These are phyloP conservation scores for Glycine soja DNA, from an alignment of 306 rosid species.

Conservation along the genomic window DNA sequence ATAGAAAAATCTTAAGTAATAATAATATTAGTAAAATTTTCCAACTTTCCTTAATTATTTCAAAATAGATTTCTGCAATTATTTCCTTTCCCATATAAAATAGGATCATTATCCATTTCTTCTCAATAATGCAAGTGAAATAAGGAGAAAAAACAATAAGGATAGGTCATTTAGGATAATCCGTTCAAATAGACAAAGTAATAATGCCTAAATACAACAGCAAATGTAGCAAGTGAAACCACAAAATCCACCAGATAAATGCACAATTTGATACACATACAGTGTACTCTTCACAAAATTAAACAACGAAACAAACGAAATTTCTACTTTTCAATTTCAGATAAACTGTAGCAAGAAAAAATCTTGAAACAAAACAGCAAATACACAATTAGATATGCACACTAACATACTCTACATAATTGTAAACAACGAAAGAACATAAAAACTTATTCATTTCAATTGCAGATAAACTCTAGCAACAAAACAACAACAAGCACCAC, in stretches of 20 bases:
- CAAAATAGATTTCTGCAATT: too few relatives aligned
- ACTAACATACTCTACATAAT: not conserved
- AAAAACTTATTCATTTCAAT: not conserved
- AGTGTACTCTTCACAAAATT: not conserved
- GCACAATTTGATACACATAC: too few relatives aligned
- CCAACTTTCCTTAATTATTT: too few relatives aligned
- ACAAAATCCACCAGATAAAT: too few relatives aligned
- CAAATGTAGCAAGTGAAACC: too few relatives aligned
- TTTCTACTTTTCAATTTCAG: not conserved
- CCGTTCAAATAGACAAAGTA: not conserved
- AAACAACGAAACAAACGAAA: not conserved
- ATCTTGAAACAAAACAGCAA: slow-evolving; percentile 8
- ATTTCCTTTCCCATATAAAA: too few relatives aligned
- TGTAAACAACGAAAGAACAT: not conserved
- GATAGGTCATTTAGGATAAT: not conserved
- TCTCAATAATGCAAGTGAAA: too few relatives aligned
- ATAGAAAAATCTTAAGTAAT: too few relatives aligned
- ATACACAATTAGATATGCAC: too few relatives aligned
- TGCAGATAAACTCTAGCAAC: slow-evolving; percentile 2
- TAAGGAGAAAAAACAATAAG: too few relatives aligned
- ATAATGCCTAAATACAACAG: too few relatives aligned
- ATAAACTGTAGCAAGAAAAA: slow-evolving; percentile 2
- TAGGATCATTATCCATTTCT: too few relatives aligned
- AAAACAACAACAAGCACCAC: not conserved
- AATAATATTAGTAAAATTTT: not conserved